Conservation (phyloP, 495 filamentous ascomycete genomes). For the Glutinoglossum americanum region DNA sequence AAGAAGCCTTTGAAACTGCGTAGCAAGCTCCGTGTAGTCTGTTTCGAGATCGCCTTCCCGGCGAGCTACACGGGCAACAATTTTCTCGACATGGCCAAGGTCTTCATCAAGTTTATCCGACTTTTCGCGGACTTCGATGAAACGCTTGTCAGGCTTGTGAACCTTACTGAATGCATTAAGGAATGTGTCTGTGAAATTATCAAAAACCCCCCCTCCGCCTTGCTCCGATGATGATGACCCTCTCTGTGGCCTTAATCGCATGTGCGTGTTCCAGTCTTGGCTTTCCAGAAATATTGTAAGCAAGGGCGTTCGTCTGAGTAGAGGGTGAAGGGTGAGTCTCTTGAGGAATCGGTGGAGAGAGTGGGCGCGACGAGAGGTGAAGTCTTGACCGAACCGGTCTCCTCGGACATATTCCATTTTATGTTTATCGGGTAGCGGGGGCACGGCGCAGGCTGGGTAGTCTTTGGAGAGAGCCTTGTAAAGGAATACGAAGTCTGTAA, state of each 20-base stretch:
- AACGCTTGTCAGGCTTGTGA: constrained; percentile 83
- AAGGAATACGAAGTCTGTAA: constrained; percentile 93
- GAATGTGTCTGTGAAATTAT: constrained; percentile 86
- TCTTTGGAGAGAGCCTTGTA: constrained; percentile 74
- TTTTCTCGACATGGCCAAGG: constrained; percentile 78
- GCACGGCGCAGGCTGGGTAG: constrained; percentile 79
- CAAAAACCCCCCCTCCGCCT: constrained; percentile 51
- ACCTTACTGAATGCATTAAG: constrained; percentile 94
- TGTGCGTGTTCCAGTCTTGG: constrained; percentile 86
- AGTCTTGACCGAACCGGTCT: constrained; percentile 83
- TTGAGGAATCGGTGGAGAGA: constrained; percentile 83
- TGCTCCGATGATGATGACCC: constrained; percentile 31
- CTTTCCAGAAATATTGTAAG: constrained; percentile 81
- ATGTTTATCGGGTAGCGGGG: constrained; percentile 91
- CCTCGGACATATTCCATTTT: constrained; percentile 96
- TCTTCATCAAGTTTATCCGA: constrained; percentile 92
- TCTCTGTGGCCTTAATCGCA: constrained; percentile 52
- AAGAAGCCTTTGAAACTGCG: constrained; percentile 83
- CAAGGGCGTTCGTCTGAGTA: constrained; percentile 61
- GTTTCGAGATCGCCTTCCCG: constrained; percentile 74
- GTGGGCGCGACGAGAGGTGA: constrained; percentile 73
- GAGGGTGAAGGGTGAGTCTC: constrained; percentile 69
- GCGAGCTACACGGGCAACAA: constrained; percentile 69
- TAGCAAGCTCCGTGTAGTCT: constrained; percentile 73
- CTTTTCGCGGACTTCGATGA: constrained; percentile 83